Evolutionary conservation across 106 monocot genomes (phyloP).

Genomic region (Dendrobium chrysotoxum): DNA sequence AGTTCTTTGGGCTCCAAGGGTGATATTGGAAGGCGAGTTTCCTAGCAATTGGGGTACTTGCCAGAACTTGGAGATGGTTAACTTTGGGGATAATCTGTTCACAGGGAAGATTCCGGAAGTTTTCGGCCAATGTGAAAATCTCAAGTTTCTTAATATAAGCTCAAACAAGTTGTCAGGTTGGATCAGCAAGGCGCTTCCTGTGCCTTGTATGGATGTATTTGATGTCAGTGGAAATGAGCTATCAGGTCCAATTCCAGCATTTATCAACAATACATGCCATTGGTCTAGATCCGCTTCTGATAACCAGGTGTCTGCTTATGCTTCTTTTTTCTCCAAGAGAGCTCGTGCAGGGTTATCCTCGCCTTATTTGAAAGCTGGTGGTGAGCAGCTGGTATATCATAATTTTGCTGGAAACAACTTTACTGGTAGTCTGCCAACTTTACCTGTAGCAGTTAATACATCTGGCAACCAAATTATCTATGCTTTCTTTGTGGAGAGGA

Average conservation of each 20-base stretch:
- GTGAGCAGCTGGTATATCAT: conserved; percentile 37
- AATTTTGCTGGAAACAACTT: conserved; percentile 76
- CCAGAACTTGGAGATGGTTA: conserved; percentile 66
- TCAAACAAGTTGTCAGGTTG: conserved; percentile 66
- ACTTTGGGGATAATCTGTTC: conserved; percentile 66
- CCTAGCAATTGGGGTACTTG: conserved; percentile 68
- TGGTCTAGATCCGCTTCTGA: conserved; percentile 13
- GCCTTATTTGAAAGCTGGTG: conserved; percentile 9
- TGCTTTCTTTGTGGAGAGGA: conserved; percentile 61
- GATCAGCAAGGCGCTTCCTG: conserved; percentile 41
- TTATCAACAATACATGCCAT: conserved; percentile 23
- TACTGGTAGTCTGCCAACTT: conserved; percentile 42
- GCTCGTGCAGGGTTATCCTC: conserved; percentile 16
- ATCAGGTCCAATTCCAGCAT: conserved; percentile 53
- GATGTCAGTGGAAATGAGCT: conserved; percentile 82
- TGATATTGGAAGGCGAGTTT: conserved; percentile 53
- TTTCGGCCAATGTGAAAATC: conserved; percentile 52
- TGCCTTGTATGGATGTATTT: conserved; percentile 83
- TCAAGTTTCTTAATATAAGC: conserved; percentile 74
- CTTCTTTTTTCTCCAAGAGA: conserved; percentile 31
- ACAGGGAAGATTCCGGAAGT: conserved; percentile 39
- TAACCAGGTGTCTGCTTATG: conserved; percentile 40
- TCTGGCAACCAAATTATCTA: conserved; percentile 31
- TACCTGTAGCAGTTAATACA: conserved; percentile 39
- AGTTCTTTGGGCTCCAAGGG: conserved; percentile 84